Evolutionary conservation across 371 early-diverging fungal genomes (phyloP).

Genomic region (Capillidium heterosporum): DNA sequence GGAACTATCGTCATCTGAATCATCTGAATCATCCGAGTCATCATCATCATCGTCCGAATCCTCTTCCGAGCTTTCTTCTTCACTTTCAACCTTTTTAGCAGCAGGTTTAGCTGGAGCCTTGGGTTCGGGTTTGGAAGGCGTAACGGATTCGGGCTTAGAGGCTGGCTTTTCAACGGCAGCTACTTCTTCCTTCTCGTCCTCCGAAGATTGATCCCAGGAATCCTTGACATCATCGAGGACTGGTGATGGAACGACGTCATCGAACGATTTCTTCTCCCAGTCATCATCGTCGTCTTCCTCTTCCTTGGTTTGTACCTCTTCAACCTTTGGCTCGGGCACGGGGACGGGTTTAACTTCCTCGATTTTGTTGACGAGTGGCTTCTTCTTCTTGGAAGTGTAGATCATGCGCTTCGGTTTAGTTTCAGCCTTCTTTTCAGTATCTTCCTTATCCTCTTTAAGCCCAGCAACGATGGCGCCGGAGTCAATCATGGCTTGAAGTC

Average conservation of each 20-base stretch:
- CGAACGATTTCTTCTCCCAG: conserved; percentile 51
- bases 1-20: conserved; percentile 28
- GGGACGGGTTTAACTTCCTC: conserved; percentile 11
- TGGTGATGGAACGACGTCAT: conserved; percentile 25
- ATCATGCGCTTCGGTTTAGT: conserved; percentile 24
- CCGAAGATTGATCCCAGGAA: conserved; percentile 20
- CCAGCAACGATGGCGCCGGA: conserved; percentile 45
- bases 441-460: conserved; percentile 14
- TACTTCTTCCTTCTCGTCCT: conserved; percentile 22
- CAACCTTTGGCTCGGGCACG: conserved; percentile 6
- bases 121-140: conserved; percentile 16
- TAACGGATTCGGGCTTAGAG: conserved; percentile 4
- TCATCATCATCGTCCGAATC: conserved; percentile 23
- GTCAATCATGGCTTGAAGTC: conserved; percentile 58
- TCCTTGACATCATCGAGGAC: conserved; percentile 6
- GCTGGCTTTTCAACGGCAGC: conserved; percentile 16
- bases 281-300: conserved; percentile 36
- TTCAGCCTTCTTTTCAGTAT: conserved; percentile 12
- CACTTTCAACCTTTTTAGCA: conserved; percentile 12
- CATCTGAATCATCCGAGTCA: conserved; percentile 19
- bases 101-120: conserved; percentile 16
- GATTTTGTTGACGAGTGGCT: conserved; percentile 20
- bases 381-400: conserved; percentile 36
- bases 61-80: conserved; percentile 24
- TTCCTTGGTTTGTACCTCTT: conserved; percentile 13